Evolutionary conservation across 2,329 filamentous ascomycete species (phyloP), one percentile per base, ranked within the genome.

Genomic region (Botrytis cinerea): DNA sequence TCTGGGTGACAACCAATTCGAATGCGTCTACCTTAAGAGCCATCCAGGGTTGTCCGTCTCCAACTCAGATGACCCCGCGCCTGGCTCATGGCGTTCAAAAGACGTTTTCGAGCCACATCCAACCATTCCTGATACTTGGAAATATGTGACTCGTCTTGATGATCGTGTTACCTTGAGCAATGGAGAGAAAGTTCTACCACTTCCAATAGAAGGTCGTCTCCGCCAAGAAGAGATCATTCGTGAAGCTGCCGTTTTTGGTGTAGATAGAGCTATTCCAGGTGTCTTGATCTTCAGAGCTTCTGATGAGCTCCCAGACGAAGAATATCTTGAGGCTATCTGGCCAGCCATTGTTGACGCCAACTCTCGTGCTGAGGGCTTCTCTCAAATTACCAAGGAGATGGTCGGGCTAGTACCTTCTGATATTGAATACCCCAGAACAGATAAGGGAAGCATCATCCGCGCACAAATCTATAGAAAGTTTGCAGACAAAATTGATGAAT

Each of bases 221-320:
- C 83, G 87, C 14, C 84, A 88, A 70, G 83, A 87, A 67, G 81
- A 83, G 5, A 80, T 85, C 0, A 86, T 91, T 0, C 82, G 84
- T 25, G 89, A 91, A 74, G 86, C 86, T 0, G 82, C 90, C 4
- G 84, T 89, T 0, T 89, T 90, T 74, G 89, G 89, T 0, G 84
- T 85, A 1, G 87, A 85, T 14, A 84, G 83, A 66, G 82, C 85
- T 0, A 82, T 86, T 43, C 86, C 87, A 0, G 89, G 88, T 1
- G 76, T 89, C 18, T 75, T 90, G 18, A 80, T 91, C 18, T 82
- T 91, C 48, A 84, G 85, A 46, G 82, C 84, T 14, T 83, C 84
- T 1, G 77, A 79, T 0, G 74, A 82, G 0, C 79, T 87, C 72
- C 77, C 82, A 0, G 82, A 86, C 4, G 80, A 84, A 0, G 83